Evolutionary conservation across 129 eudicot genomes (phyloP).

Genomic region (Glebionis coronaria): DNA sequence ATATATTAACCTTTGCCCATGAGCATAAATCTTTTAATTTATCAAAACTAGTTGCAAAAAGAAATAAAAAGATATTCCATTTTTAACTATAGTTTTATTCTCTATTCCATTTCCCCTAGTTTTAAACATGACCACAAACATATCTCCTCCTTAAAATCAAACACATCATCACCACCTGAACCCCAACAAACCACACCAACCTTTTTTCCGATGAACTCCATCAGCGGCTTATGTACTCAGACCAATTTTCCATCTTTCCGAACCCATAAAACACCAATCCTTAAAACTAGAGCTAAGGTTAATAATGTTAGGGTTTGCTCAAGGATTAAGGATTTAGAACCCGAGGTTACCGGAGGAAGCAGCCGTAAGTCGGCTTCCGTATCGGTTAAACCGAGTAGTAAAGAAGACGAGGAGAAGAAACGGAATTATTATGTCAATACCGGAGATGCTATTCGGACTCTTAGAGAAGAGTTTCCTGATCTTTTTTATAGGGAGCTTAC

Average conservation of each 20-base stretch:
- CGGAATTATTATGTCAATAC: slow-evolving; percentile 67
- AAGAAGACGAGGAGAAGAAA: slow-evolving; percentile 70
- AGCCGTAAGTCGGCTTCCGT: slow-evolving; percentile 36
- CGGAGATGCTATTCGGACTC: slow-evolving; percentile 81
- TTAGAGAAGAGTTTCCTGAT: slow-evolving; percentile 72
- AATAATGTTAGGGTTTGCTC: slow-evolving; percentile 34
- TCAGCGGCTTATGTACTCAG: slow-evolving; percentile 7
- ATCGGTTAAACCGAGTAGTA: slow-evolving; percentile 28
- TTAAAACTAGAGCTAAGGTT: slow-evolving; percentile 21
- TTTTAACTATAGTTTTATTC: background rate
- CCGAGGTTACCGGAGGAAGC: slow-evolving; percentile 14
- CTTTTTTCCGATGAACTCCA: slow-evolving; percentile 21
- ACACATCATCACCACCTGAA: slow-evolving; percentile 16
- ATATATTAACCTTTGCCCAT: no score
- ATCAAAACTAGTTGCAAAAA: no score
- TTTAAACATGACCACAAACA: slow-evolving; percentile 13
- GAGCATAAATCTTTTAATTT: no score
- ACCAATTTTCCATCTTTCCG: slow-evolving; percentile 1
- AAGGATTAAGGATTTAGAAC: slow-evolving; percentile 54
- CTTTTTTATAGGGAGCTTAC: slow-evolving; percentile 56
- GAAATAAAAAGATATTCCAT: slow-evolving; percentile 9
- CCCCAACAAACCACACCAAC: background rate
- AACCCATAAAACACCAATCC: slow-evolving; percentile 1
- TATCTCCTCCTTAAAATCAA: background rate
- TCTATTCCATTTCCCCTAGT: slow-evolving; percentile 2